Evolutionary conservation across 768 basidiomycete genomes (phyloP), one percentile per base, ranked within the genome.

Genomic region (Auricularia sp.): DNA sequence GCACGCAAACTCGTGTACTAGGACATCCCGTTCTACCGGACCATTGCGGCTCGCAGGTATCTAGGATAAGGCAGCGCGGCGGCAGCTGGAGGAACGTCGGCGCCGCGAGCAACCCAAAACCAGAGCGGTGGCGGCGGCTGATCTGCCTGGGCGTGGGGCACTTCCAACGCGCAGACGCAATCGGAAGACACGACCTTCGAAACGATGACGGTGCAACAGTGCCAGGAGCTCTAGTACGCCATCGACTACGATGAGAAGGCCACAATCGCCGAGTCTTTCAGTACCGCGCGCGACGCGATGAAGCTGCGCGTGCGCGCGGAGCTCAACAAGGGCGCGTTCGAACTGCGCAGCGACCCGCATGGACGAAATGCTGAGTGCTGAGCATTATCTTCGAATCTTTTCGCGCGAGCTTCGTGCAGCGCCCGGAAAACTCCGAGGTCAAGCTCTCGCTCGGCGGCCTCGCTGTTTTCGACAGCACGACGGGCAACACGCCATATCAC

Each of bases 11-110:
- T 98, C 36, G 82, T 87, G 0, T 98, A 98, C 69, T 92, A 96
- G 74, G 97, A 98, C 71, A 87, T 99, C 62, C 88, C 95, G 3
- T 97, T 98, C 76, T 99, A 98, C 77, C 86, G 97, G 37, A 98
- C 94, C 3, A 92, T 98, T 66, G 92, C 94, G 0, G 92, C 34
- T 93, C 93, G 2, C 86, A 86, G 68, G 79, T 96, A 16, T 86
- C 88, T 69, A 98, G 73, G 94, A 98, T 70, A 80, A 85, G 24
- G 90, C 85, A 2, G 77, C 88, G 42, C 77, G 80, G 61, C 82
- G 83, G 69, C 86, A 85, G 70, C 75, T 82, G 47, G 81, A 92
- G 63, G 89, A 91, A 70, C 86, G 86, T 62, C 84, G 86, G 70
- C 81, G 81, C 71, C 80, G 81, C 64, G 79, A 81, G 65, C 76